These are phyloP conservation scores for Carallia brachiata DNA, from an alignment of 345 rosid species.

Conservation along the genomic window DNA sequence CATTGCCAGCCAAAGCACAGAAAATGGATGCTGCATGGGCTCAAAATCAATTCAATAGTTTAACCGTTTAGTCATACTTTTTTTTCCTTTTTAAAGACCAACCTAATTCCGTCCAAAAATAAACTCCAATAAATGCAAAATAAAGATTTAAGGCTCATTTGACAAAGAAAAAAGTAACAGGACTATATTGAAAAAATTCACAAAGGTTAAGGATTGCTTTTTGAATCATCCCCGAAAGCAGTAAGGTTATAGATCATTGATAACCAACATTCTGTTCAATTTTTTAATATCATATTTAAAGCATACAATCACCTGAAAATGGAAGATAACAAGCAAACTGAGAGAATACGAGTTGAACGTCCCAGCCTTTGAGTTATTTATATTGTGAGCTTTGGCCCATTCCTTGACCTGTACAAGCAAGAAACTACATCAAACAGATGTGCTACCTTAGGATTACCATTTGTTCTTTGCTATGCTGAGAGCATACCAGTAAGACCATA, in stretches of 20 bases:
- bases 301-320: slow-evolving; percentile 66
- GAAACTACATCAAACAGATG: slow-evolving; percentile 3
- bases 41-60: no score
- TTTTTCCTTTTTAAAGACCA: no score
- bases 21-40: no score
- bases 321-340: slow-evolving; percentile 80
- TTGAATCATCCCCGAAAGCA: neutral
- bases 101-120: no score
- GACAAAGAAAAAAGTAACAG: neutral
- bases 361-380: slow-evolving; percentile 70
- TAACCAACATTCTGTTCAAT: neutral
- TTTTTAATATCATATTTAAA: neutral
- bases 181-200: neutral
- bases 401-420: slow-evolving; percentile 70
- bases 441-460: neutral
- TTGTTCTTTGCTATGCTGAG: slow-evolving; percentile 4
- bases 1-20: no score
- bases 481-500: slow-evolving; percentile 69
- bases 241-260: neutral
- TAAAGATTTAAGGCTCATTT: no score
- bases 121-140: no score
- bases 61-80: no score
- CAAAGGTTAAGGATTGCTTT: no score
- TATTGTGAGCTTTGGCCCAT: slow-evolving; percentile 87
- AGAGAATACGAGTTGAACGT: slow-evolving; percentile 80